Base-by-base conservation (phyloP, 2,329 filamentous ascomycete genomes). In the Lachnellula willkommii region DNA sequence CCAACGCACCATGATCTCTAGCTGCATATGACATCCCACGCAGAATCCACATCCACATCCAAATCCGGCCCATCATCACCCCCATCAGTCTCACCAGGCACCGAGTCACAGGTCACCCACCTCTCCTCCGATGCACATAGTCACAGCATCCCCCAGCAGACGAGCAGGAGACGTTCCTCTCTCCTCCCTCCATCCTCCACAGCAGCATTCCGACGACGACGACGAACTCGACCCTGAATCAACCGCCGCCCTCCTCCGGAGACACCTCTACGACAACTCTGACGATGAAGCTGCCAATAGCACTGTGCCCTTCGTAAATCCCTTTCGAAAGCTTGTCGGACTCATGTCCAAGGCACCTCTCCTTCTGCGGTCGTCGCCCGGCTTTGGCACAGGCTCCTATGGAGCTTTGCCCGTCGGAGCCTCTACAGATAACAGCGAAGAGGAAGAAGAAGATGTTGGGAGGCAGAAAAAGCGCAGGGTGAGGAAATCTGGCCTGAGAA, bases 301-400 rank as follows among this genome's bases (percentile, higher is more conserved):
- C 14, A 50, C n/a, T 11, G 50, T 26, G 28, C 39, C 56, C 5
- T 46, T 47, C 40, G 55, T 61, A 59, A 63, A 56, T n/a, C 58
- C 59, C 7, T 52, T 67, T 14, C 60, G 56, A 47, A 58, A 50
- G 52, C 47, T 68, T 47, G 26, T 54, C 37, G 62, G 51, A 56
- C 58, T 68, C 26, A 75, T 75, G 74, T 75, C 73, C 50, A 74
- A 74, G 68, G 73, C 77, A 59, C 81, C 81, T 56, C 76, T 85
- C 55, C 72, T 86, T 53, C 71, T 83, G 68, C 79, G 80, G 58
- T 81, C 81, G 50, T 81, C 81, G 61, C 81, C 82, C 45, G 80
- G 79, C 36, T 77, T 80, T 67, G 82, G 80, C 55, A 83, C 80
- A 37, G 79, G 80, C 22, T 83, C 81, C 15, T 85, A 85, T 68